phyloP scores from a whole-genome alignment of 169 alveolate species.

The Plasmodium vinckei region DNA sequence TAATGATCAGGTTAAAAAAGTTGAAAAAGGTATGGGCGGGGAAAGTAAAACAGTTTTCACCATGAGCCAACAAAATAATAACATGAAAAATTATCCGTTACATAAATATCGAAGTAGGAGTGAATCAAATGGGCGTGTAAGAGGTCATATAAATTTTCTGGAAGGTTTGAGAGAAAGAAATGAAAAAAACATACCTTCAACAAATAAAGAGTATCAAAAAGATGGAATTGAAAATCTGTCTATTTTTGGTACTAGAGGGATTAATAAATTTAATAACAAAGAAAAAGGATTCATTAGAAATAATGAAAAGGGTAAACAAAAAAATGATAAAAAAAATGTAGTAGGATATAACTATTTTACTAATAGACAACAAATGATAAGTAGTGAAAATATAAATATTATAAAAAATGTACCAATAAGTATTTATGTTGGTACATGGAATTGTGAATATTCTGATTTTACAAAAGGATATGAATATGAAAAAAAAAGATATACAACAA shows the following conservation, averaged over 20 bases:
- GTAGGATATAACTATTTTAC: conserved; percentile 61
- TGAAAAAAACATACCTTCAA: not conserved
- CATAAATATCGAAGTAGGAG: conserved; percentile 18
- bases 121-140: not conserved
- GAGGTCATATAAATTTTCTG: not conserved
- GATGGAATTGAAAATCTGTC: no score
- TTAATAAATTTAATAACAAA: not conserved
- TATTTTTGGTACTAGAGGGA: not conserved
- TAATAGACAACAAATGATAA: conserved; percentile 27
- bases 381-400: conserved; percentile 27
- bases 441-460: conserved; percentile 80
- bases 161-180: not conserved
- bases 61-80: no score
- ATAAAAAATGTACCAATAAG: conserved; percentile 76
- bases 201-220: no score
- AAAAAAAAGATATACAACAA: conserved; percentile 31
- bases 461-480: conserved; percentile 45
- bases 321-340: conserved; percentile 24
- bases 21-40: no score
- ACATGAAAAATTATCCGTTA: not conserved
- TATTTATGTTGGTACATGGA: conserved; percentile 87
- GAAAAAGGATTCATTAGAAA: not conserved
- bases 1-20: no score
- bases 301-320: not conserved
- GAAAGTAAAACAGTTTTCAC: no score